These are phyloP conservation scores for Escovopsis weberi DNA, from an alignment of 2,329 filamentous ascomycete species.

Conservation along the genomic window DNA sequence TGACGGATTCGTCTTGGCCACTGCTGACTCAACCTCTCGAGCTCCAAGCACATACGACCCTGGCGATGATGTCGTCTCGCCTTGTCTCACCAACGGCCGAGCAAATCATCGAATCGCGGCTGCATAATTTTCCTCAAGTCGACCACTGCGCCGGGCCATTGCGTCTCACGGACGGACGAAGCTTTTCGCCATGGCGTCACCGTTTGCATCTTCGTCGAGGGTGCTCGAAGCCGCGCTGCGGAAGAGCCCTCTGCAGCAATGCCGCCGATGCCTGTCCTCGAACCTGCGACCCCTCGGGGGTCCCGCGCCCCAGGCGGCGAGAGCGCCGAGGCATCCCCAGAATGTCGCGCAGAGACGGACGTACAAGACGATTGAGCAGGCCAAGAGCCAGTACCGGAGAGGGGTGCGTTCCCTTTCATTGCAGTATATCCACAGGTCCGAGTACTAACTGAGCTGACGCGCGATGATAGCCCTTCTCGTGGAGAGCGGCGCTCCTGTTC, in stretches of 20 bases:
- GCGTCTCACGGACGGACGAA: too few relatives aligned
- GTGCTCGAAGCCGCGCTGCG: constrained; percentile 20
- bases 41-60: too few relatives aligned
- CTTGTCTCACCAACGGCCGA: too few relatives aligned
- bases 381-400: constrained; percentile 41
- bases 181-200: constrained; percentile 22
- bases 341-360: constrained; percentile 22
- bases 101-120: too few relatives aligned
- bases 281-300: constrained; percentile 20
- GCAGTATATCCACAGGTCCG: too few relatives aligned
- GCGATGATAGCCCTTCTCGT: constrained; percentile 64
- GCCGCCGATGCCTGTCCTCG: constrained; percentile 27
- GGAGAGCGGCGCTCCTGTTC: constrained; percentile 80
- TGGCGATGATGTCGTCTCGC: too few relatives aligned
- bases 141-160: too few relatives aligned
- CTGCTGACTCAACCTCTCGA: too few relatives aligned
- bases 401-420: constrained; percentile 27
- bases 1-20: too few relatives aligned
- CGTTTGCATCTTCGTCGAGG: constrained; percentile 18
- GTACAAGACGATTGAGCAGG: constrained; percentile 42
- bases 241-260: constrained; percentile 21
- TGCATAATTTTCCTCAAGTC: too few relatives aligned
- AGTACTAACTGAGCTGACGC: too few relatives aligned
- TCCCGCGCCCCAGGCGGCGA: constrained; percentile 14
- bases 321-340: constrained; percentile 11